Evolutionary conservation across 2,329 filamentous ascomycete genomes (phyloP).

Genomic region (Aureobasidium subglaciale): DNA sequence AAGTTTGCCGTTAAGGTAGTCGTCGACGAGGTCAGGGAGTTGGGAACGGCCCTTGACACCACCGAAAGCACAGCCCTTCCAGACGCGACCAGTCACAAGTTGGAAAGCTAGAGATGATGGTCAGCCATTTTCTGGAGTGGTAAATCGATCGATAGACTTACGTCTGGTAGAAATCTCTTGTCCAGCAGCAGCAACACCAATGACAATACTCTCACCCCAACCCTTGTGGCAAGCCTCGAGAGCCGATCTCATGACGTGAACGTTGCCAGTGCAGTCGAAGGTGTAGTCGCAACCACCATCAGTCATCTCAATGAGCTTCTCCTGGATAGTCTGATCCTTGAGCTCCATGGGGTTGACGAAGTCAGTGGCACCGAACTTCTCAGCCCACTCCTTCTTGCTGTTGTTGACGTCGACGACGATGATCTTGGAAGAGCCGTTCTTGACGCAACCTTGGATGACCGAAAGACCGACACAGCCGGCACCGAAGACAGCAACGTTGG

Average conservation of each 20-base stretch:
- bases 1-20: conserved; percentile 82
- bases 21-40: conserved; percentile 75
- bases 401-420: conserved; percentile 80
- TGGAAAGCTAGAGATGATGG: conserved; percentile 69
- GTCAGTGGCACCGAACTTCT: conserved; percentile 92
- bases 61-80: conserved; percentile 96
- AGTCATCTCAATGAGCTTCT: conserved; percentile 93
- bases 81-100: conserved; percentile 92
- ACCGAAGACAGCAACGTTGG: conserved; percentile 86
- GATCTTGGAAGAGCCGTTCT: conserved; percentile 71
- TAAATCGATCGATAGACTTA: conserved; percentile 47
- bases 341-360: conserved; percentile 83
- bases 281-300: conserved; percentile 98
- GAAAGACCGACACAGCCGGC: conserved; percentile 93
- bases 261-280: conserved; percentile 98
- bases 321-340: conserved; percentile 68
- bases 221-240: conserved; percentile 99
- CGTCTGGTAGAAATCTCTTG: conserved; percentile 92
- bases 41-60: conserved; percentile 97
- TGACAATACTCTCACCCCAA: conserved; percentile 96
- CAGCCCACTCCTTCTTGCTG: conserved; percentile 80
- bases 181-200: conserved; percentile 91
- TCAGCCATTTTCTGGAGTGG: not conserved
- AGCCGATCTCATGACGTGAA: conserved; percentile 88
- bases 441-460: conserved; percentile 87